Evolutionary conservation across 176 grass and related monocot genomes (phyloP), one percentile per base, ranked within the genome.

Genomic region (Musa acuminata): DNA sequence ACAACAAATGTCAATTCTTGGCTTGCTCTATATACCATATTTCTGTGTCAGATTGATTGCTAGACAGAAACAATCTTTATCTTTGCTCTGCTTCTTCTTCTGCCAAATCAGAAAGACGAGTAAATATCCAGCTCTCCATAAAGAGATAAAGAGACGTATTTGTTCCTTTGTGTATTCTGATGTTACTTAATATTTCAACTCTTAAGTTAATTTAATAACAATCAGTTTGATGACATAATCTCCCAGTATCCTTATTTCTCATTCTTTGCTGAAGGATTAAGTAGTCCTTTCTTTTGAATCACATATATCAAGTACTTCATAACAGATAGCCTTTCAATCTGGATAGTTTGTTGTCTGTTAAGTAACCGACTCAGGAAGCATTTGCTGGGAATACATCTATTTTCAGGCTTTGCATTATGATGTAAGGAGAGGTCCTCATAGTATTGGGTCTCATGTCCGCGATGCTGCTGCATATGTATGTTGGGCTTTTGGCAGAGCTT

Each of bases 401-500:
- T 75, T 89, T 64, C 86, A 93, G 90, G 88, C 94, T 62, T 91
- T 93, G 64, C 90, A 98, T 80, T 98, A 91, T 81, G 94, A 98
- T 75, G 76, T 98, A 71, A 80, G 88, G 62, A 88, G 94, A 83
- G 94, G 94, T 24, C 84, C 94, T 58, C 90, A 93, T 82, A 98
- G 94, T 82, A 91, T 98, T 85, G 94, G 90, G 21, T 93, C 94
- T 62, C 90, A 92, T 83, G 94, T 98, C 77, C 92, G 94, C 76
- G 94, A 98, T 85, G 90, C 90, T 16, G 94, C 94, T 82, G 94
- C 90, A 80, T 98, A 98, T 82, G 94, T 93, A 43, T 93, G 90
- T 73, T 93, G 94, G 94, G 94, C 94, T 64, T 98, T 98, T 88
- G 94, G 94, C 73, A 82, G 94, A 78, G 90, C 94, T 52, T 98